Conservation (phyloP, 768 basidiomycete species). For the Suillus lakei region DNA sequence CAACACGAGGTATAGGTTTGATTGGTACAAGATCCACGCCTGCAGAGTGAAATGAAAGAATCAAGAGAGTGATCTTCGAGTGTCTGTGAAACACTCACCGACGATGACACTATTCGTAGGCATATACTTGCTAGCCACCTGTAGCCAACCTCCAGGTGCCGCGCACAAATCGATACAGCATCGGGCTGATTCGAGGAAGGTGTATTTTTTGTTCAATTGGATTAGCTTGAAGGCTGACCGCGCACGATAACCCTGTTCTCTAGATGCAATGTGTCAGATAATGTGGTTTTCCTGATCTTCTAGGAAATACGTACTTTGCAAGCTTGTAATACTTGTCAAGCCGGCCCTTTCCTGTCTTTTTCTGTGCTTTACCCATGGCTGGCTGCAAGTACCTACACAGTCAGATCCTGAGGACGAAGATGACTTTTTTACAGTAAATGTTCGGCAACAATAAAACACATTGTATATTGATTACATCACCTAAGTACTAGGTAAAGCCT, state of each 20-base stretch:
- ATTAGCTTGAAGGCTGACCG: conserved; percentile 99
- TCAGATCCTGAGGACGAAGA: background rate
- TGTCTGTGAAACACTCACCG: conserved; percentile 52
- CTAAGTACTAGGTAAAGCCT: background rate
- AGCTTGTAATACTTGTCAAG: conserved; percentile 98
- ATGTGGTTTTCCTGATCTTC: conserved; percentile 9
- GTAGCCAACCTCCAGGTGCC: conserved; percentile 98
- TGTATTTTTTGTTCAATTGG: conserved; percentile 97
- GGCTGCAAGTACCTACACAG: background rate
- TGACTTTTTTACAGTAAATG: conserved; percentile 1
- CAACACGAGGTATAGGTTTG: conserved; percentile 90
- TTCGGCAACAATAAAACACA: background rate
- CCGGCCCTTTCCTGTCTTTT: conserved; percentile 96
- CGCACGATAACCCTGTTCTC: conserved; percentile 98
- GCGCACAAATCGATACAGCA: conserved; percentile 99
- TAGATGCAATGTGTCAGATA: conserved; percentile 37
- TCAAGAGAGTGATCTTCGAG: background rate
- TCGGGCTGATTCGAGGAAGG: conserved; percentile 84
- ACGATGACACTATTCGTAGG: conserved; percentile 90
- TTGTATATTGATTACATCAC: background rate
- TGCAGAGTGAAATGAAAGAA: conserved; percentile 33
- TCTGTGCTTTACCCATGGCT: conserved; percentile 78
- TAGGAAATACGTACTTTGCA: conserved; percentile 63
- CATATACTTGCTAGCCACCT: conserved; percentile 98
- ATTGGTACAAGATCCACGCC: conserved; percentile 97